Base-by-base conservation (phyloP, 352 stramenopile genomes). In the Phytophthora podocarpi region DNA sequence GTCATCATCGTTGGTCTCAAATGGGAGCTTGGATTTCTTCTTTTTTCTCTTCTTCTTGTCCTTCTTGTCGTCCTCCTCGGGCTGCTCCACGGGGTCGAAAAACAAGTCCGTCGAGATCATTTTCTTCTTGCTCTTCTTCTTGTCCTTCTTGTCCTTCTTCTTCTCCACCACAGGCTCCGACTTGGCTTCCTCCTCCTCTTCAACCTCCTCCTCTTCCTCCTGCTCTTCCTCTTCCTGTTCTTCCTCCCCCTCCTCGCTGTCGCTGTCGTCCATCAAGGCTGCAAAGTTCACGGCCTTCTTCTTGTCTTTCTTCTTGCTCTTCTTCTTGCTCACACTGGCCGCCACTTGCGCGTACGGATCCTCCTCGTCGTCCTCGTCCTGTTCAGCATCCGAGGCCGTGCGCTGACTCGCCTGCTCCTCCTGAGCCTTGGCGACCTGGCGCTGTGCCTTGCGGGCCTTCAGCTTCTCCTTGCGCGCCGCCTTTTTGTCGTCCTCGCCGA, bases 121-220 rank as follows among this genome's bases (percentile, higher is more conserved):
- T 70, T 95, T 92, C 80, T 95, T 94, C 71, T 95, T 95, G 62
- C 80, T 90, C 56, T 83, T 91, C 70, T 91, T 91, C 69, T 90
- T 90, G 72, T 89, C 87, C 56, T 82, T 80, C 42, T 78, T 76
- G 13, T 61, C 71, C 67, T 91, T 89, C 61, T 81, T 80, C 30
- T 74, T 72, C 13, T 67, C 72, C 20, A 60, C 62, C 12, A 70
- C 52, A 26, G 47, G 26, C 39, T 70, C 70, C 0, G 40, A 50
- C n/a, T 72, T 70, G 7, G 69, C 70, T 16, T 82, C 70, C 20
- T 89, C 57, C 18, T 79, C 70, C 23, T 89, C 74, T 21, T 79
- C 71, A 10, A 75, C 65, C 2, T 85, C 37, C 45, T 83, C 15
- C 34, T 78, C 54, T 84, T 80, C 41, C 78, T 78, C 46, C 85